Conservation (phyloP, 108 stramenopile genomes). For the Chaetoceros tenuissimus region DNA sequence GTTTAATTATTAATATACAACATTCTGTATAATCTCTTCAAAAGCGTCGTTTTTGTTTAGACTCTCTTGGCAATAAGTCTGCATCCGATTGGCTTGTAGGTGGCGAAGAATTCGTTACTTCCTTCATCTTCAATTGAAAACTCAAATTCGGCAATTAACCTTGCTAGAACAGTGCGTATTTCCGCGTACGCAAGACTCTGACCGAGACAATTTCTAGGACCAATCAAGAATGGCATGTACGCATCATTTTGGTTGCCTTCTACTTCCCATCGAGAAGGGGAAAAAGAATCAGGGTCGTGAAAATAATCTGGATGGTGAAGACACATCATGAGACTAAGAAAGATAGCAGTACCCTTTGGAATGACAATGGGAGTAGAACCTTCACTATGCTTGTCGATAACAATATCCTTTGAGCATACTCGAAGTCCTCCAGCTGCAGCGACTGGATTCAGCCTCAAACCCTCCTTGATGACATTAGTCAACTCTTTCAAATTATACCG, state of each 20-base stretch:
- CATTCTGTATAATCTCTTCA: no score
- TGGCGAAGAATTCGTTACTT: background rate
- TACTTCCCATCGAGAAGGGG: constrained; percentile 34
- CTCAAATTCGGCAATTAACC: constrained; percentile 22
- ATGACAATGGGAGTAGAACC: constrained; percentile 1
- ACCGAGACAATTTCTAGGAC: constrained; percentile 32
- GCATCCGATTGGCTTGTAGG: background rate
- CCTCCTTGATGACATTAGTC: constrained; percentile 30
- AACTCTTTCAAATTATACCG: constrained; percentile 1
- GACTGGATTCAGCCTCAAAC: constrained; percentile 23
- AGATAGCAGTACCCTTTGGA: constrained; percentile 28
- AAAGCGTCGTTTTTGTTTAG: no score
- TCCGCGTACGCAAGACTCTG: constrained; percentile 35
- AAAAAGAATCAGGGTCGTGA: constrained; percentile 32
- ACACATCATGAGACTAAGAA: constrained; percentile 16
- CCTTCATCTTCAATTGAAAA: constrained; percentile 6
- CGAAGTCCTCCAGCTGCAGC: constrained; percentile 16
- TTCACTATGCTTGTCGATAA: background rate
- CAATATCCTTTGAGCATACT: constrained; percentile 18
- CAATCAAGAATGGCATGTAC: constrained; percentile 32
- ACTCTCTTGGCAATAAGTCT: background rate
- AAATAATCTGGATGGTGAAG: constrained; percentile 21
- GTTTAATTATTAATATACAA: no score
- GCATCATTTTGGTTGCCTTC: constrained; percentile 25
- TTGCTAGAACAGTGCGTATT: constrained; percentile 27